Evolutionary conservation across 176 grass and related monocot species (phyloP).

Genomic region (Phoenix dactylifera): DNA sequence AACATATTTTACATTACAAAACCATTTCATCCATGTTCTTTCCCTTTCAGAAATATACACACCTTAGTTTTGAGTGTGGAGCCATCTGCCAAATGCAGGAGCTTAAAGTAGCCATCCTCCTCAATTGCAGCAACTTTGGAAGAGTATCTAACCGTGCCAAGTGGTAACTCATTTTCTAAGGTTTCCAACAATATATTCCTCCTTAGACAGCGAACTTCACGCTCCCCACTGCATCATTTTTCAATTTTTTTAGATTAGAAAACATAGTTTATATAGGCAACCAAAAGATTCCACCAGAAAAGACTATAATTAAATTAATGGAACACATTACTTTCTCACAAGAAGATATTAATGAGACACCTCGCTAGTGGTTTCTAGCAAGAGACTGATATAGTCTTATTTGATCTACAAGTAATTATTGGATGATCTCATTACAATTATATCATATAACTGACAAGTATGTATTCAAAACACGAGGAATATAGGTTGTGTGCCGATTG

Average conservation of each 20-base stretch:
- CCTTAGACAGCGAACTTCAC: constrained; percentile 42
- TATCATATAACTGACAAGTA: too few relatives aligned
- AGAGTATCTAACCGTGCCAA: constrained; percentile 59
- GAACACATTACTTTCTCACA: too few relatives aligned
- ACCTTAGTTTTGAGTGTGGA: constrained; percentile 59
- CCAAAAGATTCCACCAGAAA: too few relatives aligned
- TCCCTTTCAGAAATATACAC: not conserved
- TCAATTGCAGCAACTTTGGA: constrained; percentile 56
- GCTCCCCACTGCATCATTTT: constrained; percentile 24
- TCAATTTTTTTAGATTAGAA: too few relatives aligned
- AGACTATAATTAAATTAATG: too few relatives aligned
- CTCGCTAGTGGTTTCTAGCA: too few relatives aligned
- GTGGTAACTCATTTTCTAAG: constrained; percentile 43
- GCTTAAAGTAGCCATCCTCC: constrained; percentile 32
- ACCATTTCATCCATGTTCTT: not conserved
- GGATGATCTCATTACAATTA: too few relatives aligned
- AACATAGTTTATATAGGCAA: too few relatives aligned
- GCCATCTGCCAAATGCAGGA: constrained; percentile 53
- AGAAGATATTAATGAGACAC: too few relatives aligned
- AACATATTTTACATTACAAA: too few relatives aligned
- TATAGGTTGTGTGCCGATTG: too few relatives aligned
- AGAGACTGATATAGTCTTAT: not conserved
- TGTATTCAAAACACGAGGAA: too few relatives aligned
- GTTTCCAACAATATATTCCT: constrained; percentile 42
- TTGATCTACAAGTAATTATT: not conserved